Base-by-base conservation (phyloP, 2,329 filamentous ascomycete genomes). In the Trichoderma sp. region DNA sequence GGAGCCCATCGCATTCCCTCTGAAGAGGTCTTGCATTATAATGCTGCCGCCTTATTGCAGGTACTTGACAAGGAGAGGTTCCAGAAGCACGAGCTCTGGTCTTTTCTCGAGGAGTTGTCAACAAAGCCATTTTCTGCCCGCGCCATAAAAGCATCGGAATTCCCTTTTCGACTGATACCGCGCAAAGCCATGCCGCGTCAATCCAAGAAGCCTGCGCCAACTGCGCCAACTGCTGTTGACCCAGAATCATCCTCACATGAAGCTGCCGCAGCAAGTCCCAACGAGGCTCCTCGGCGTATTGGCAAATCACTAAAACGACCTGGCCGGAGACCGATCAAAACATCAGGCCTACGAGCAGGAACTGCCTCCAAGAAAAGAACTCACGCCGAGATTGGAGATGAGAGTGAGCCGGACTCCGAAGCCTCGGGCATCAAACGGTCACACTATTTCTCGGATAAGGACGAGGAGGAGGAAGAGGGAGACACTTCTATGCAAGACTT, bases 331-430 rank as follows among this genome's bases (percentile, higher is more conserved):
- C 80, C 81, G 15, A 84, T 84, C 30, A 86, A 85, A 72, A 83
- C 82, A 56, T 84, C 85, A 5, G 80, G 78, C 24, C 79, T 88
- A 32, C 83, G 86, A 4, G 81, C 83, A 18, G 79, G 80, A 1
- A 76, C 81, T 0, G 78, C 80, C 15, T 79, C 82, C 8, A 85
- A 84, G 74, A 88, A 88, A 73, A 83, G 86, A 11, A 75, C 80
- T n/a, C 80, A 79, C 26, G 77, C 80, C 3, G 79, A 81, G 28
- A 75, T 83, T 9, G 83, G 82, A 18, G 80, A 79, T 9, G 83
- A 82, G 14, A 80, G 79, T 63, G 84, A 83, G 18, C 79, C 80
- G n/a, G 81, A 83, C 7, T 73, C 80, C 1, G 81, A 80, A 68
- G 73, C 76, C 43, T 81, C 82, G 30, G 78, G 75, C 1, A 75